phyloP scores from a whole-genome alignment of 345 rosid species.

The Populus alba region DNA sequence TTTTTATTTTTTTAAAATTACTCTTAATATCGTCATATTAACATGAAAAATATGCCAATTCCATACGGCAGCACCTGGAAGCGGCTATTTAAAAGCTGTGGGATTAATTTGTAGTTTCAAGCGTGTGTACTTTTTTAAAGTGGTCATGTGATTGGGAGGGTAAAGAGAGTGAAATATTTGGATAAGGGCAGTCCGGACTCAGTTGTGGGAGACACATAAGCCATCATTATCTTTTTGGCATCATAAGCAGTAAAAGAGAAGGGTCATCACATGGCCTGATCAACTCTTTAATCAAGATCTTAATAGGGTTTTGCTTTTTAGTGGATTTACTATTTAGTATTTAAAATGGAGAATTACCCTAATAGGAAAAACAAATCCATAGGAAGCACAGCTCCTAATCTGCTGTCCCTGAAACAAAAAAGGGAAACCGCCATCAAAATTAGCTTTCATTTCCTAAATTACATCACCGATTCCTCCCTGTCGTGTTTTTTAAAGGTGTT shows the following conservation, averaged over 20 bases:
- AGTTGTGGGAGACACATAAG: conserved; percentile 12
- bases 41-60: no score
- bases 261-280: neutral
- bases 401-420: neutral
- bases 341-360: neutral
- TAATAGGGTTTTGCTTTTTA: neutral
- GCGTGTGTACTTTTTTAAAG: neutral
- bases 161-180: neutral
- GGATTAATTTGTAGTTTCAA: neutral
- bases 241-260: neutral
- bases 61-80: no score
- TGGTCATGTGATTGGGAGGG: neutral
- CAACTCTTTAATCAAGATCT: neutral
- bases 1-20: no score
- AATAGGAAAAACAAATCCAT: neutral
- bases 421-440: neutral
- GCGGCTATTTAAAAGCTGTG: no score
- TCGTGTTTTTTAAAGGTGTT: neutral
- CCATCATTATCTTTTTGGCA: conserved; percentile 8
- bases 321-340: neutral
- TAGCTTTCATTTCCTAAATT: neutral
- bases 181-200: neutral
- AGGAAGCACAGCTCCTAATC: neutral
- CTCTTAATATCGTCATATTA: no score
- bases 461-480: neutral